Percentiles rank a stretch among this genome's conserved stretches.
These are phyloP conservation scores for Barnettozyma siamensis DNA, from an alignment of 805 yeast species.

Conservation along the genomic window DNA sequence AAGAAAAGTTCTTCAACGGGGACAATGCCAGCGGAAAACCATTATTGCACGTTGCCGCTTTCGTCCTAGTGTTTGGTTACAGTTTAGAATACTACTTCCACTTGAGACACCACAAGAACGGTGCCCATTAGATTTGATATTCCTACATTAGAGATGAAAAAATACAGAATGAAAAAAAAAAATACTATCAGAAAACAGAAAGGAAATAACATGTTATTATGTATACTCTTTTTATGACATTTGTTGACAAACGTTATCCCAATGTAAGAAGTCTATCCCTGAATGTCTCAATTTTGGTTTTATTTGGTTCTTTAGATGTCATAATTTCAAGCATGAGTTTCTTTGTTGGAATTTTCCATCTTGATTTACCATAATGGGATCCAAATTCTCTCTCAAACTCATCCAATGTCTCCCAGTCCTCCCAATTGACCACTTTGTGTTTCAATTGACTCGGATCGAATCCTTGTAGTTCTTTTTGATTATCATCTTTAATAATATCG, in stretches of 20 bases:
- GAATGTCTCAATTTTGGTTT: constrained; percentile 1
- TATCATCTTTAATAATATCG: constrained; percentile 37
- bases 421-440: constrained; percentile 46
- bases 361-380: constrained; percentile 38
- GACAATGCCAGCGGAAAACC: constrained; percentile 83
- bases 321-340: constrained; percentile 43
- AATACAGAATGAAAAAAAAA: no score
- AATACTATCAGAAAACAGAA: no score
- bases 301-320: constrained; percentile 2
- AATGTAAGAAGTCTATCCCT: neutral
- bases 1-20: constrained; percentile 79
- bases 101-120: constrained; percentile 54
- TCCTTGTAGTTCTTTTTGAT: constrained; percentile 25
- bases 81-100: constrained; percentile 92
- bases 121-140: constrained; percentile 27
- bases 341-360: constrained; percentile 49
- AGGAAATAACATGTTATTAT: no score
- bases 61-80: constrained; percentile 75
- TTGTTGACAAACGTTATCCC: constrained; percentile 1
- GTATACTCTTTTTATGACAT: neutral
- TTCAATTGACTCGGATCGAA: constrained; percentile 22
- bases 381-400: constrained; percentile 49
- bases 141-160: no score
- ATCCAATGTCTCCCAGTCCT: constrained; percentile 59
- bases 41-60: constrained; percentile 66